Evolutionary conservation across 139 green algal genomes (phyloP), one percentile per base, ranked within the genome.

Genomic region (Tetradesmus lagerheimii): DNA sequence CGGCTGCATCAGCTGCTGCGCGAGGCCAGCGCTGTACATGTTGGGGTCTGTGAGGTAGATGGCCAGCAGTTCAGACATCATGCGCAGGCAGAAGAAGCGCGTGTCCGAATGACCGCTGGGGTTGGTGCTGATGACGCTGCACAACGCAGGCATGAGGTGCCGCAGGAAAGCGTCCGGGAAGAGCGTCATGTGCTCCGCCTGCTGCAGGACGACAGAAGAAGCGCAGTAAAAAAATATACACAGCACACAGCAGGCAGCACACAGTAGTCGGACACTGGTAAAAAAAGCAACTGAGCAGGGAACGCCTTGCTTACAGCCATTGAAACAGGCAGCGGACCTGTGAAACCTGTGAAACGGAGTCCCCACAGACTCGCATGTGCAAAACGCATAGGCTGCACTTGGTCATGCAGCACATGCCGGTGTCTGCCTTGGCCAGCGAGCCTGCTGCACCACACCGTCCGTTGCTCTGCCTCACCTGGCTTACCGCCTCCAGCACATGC

Each of bases 61-160:
- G 18, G 91, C 84, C n/a, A 96, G 43, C 23, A 96, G 75, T 87
- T 99, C 97, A 41, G 92, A 95, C 31, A 98, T 91, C 91, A 99
- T 95, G 89, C 97, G 97, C 85, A 98, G 92, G 92, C 95, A 98
- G 91, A 97, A 94, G 92, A 98, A 98, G 50, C 96, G 94, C 18
- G 88, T 95, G 92, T 99, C 97, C 23, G 83, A 80, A 11, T 92
- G 92, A 31, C 39, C 89, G 71, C 95, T 94, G 6, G 31, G 83
- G 8, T 57, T 76, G 50, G 91, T 86, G 8, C 76, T 85, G 20
- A 96, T 91, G 57, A 96, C 92, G 27, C 83, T 85, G n/a, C 95
- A 96, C 39, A 98, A 93, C 3, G 95, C 94, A 0, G 97, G 96
- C 80, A 98, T 91, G 35, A 98, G 91, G 14, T 90, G 45, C 37